Evolutionary conservation across 192 early-diverging fungal species (phyloP).

Genomic region (Coemansia sp.): DNA sequence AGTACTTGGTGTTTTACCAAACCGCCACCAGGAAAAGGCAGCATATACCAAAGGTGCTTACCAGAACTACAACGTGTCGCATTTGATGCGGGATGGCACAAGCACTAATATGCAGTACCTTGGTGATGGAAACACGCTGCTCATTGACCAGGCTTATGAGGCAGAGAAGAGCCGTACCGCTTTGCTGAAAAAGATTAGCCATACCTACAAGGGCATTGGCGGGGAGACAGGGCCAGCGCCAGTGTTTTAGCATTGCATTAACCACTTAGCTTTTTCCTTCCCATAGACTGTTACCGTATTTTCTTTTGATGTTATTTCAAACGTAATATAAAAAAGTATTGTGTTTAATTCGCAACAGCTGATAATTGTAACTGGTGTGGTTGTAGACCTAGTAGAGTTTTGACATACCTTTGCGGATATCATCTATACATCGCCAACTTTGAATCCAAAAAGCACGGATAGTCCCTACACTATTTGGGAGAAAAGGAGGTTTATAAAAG

Average conservation of each 20-base stretch:
- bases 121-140: conserved; percentile 43
- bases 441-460: too few relatives aligned
- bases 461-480: too few relatives aligned
- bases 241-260: conserved; percentile 24
- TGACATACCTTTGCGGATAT: too few relatives aligned
- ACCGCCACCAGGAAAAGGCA: conserved; percentile 22
- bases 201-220: conserved; percentile 38
- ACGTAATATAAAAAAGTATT: too few relatives aligned
- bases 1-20: conserved; percentile 31
- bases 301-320: too few relatives aligned
- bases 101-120: conserved; percentile 32
- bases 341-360: too few relatives aligned
- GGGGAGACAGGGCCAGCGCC: conserved; percentile 34
- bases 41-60: conserved; percentile 42
- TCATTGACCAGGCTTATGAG: conserved; percentile 49
- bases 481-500: too few relatives aligned
- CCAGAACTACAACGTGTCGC: conserved; percentile 28
- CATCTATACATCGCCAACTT: too few relatives aligned
- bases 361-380: too few relatives aligned
- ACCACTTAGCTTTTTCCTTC: neutral
- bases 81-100: conserved; percentile 17
- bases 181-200: conserved; percentile 43
- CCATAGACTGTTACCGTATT: neutral
- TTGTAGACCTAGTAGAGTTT: too few relatives aligned
- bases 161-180: conserved; percentile 37